phyloP scores from a whole-genome alignment of 1,139 yeast species.

The Pneumocystis canis region DNA sequence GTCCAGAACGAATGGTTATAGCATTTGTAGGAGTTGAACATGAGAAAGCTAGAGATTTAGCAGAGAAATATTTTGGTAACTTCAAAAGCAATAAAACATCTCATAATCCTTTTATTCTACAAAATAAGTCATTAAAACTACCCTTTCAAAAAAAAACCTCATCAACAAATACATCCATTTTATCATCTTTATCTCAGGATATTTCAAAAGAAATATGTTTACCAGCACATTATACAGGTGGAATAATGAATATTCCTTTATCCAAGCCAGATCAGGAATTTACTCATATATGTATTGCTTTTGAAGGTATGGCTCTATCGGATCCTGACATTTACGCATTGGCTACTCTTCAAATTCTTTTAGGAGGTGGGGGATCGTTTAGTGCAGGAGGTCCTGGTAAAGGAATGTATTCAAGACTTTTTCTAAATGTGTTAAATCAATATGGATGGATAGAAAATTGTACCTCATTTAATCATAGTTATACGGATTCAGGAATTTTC shows the following conservation, averaged over 20 bases:
- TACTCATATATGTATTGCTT: constrained; percentile 74
- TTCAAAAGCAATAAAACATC: constrained; percentile 26
- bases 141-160: constrained; percentile 1
- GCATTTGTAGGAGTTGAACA: constrained; percentile 82
- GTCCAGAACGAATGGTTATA: constrained; percentile 70
- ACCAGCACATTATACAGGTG: constrained; percentile 61
- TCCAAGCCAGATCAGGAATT: constrained; percentile 33
- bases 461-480: constrained; percentile 75
- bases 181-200: not conserved
- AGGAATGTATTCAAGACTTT: constrained; percentile 92
- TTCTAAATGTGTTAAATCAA: constrained; percentile 80
- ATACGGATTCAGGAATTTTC: constrained; percentile 78
- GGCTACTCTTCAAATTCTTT: constrained; percentile 75
- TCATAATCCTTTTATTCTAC: not conserved
- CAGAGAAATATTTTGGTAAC: constrained; percentile 49
- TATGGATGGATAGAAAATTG: constrained; percentile 87
- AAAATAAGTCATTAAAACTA: not conserved
- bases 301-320: constrained; percentile 72
- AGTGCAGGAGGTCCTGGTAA: constrained; percentile 99
- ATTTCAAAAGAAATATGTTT: constrained; percentile 12
- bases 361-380: constrained; percentile 98
- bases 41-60: constrained; percentile 49
- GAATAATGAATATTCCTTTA: constrained; percentile 38
- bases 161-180: not conserved
- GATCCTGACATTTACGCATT: constrained; percentile 81